Evolutionary conservation across 2,329 filamentous ascomycete genomes (phyloP), one percentile per base, ranked within the genome.

Genomic region (Dothiorella sarmentorum): DNA sequence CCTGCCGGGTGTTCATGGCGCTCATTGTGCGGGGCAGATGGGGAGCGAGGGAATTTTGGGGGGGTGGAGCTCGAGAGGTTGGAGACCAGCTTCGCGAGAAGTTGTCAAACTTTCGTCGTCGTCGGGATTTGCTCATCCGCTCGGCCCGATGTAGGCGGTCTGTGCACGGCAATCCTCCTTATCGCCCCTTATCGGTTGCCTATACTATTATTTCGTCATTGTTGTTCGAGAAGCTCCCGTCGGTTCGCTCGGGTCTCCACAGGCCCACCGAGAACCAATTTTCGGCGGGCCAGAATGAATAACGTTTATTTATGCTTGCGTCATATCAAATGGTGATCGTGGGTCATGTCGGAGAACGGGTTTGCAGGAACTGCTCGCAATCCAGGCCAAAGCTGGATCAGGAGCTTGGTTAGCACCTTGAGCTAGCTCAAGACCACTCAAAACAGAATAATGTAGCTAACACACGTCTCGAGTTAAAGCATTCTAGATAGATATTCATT

Each of bases 141-240:
- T 35, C 40, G 52, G 52, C 27, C 52, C 52, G 38, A 44, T 22
- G 4, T 3, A 18, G 37, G 35, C 17, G 3, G 4, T 18, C 11
- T 13, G 29, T 11, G 24, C 15, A 31, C 29, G 29, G 43, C 17
- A 10, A n/a, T 27, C 18, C 10, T 27, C 17, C 40, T 22, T 15
- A 15, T 38, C 20, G 17, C 6, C 27, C 9, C 47, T 40, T 52
- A 52, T 53, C 49, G 35, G 22, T 29, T 20, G 33, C n/a, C n/a
- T n/a, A n/a, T n/a, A n/a, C n/a, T 29, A 17, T n/a, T 13, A 53
- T 53, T 27, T 53, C 49, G 49, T 53, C 49, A 53, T 53, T 9
- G 6, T 3, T 26, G 6, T 3, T 26, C n/a, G n/a, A 26, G 15
- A 7, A 29, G 35, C 49, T 53, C 31, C 44, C 31, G n/a, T n/a